A percentile compares a stretch with the other conserved stretches of the same genome.
Evolutionary conservation across 768 basidiomycete species (phyloP).

Genomic region (Exidia glandulosa): DNA sequence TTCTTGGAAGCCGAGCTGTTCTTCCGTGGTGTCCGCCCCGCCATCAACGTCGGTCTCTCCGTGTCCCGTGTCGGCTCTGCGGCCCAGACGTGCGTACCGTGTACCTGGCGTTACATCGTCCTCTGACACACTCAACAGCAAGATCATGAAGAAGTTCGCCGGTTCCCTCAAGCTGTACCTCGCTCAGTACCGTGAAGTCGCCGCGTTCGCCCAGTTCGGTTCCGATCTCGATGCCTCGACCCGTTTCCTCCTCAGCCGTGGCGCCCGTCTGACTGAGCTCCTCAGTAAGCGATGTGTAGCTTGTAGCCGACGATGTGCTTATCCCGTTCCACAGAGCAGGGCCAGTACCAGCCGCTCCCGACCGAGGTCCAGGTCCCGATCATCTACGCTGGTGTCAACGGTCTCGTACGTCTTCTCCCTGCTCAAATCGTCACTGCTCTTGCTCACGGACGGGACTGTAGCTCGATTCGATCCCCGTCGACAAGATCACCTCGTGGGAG

Average conservation of each 20-base stretch:
- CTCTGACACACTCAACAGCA: slow-evolving; percentile 32
- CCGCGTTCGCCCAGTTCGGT: slow-evolving; percentile 98
- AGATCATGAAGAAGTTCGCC: slow-evolving; percentile 99
- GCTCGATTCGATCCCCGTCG: slow-evolving; percentile 93
- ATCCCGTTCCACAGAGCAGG: slow-evolving; percentile 60
- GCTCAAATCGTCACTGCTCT: neutral
- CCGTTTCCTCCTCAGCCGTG: slow-evolving; percentile 95
- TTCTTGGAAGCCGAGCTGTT: slow-evolving; percentile 99
- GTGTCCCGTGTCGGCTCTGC: slow-evolving; percentile 99
- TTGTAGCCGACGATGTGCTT: neutral
- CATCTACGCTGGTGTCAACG: slow-evolving; percentile 99
- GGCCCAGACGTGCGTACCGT: slow-evolving; percentile 84
- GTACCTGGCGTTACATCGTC: neutral
- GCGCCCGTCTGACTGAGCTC: slow-evolving; percentile 96
- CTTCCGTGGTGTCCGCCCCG: slow-evolving; percentile 99
- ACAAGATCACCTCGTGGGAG: slow-evolving; percentile 90
- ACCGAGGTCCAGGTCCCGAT: slow-evolving; percentile 97
- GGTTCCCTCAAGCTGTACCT: slow-evolving; percentile 99
- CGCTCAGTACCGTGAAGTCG: slow-evolving; percentile 99
- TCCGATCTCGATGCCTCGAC: slow-evolving; percentile 99
- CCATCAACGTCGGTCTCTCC: slow-evolving; percentile 99
- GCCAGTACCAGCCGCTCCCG: slow-evolving; percentile 90
- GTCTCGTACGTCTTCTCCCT: slow-evolving; percentile 53
- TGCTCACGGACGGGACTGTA: slow-evolving; percentile 13
- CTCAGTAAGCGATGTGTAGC: slow-evolving; percentile 45